Evolutionary conservation across 805 yeast species (phyloP), one percentile per base, ranked within the genome.

Genomic region (Wickerhamomyces xylosicus): DNA sequence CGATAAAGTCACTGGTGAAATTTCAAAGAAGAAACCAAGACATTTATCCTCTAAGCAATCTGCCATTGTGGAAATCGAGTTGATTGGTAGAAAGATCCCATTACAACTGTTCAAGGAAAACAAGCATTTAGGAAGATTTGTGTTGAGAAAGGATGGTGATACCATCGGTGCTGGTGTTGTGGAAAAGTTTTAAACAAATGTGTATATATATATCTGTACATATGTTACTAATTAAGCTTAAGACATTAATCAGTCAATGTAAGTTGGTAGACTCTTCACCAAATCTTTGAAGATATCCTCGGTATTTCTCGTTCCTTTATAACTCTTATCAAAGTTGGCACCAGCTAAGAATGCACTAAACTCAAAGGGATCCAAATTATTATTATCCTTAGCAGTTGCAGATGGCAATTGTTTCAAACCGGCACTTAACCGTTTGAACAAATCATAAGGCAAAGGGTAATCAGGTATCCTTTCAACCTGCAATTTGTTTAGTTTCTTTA

Each of bases 81-180:
- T 90, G 57, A 66, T 84, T 59, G 87, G 84, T 6, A 47, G 56
- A 77, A 89, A 95, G 60, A 77, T 90, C 74, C 89, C 96, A 70
- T 95, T 89, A 54, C 96, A 90, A 72, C 76, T 90, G 56, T 90
- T 79, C 80, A 71, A 79, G 63, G 92, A 86, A 64, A 87, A 90
- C 80, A 95, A 90, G 67, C 95, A 94, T 72, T 71, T 90, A 69
- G 92, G 95, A 72, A 87, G 97, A 81, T 75, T 90, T 72, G 90
- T 89, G 62, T 94, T 89, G 75, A 89, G 97, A 83, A 96, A 89
- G 72, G 89, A 89, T 95, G 86, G 97, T 74, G 94, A 84, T 71
- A 89, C 97, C 54, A 95, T 90, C 61, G 97, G 96, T 66, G 97
- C 90, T 67, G 97, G 97, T 85, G 95, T 89, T 66, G 84, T 90